These are phyloP conservation scores for Grigorovia transvaalensis DNA, from an alignment of 805 yeast species.

Conservation along the genomic window DNA sequence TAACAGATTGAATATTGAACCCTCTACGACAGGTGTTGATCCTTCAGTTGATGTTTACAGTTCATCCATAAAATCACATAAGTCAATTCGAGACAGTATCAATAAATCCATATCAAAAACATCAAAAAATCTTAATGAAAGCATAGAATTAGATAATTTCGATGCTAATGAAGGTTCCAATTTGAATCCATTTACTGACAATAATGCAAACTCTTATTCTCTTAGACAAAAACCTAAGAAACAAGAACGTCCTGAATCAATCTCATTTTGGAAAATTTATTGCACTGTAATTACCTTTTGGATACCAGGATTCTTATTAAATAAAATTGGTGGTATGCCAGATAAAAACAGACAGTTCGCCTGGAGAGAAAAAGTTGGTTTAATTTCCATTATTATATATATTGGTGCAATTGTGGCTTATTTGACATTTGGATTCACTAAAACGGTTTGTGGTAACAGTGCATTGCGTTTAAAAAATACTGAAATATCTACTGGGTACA, in stretches of 20 bases:
- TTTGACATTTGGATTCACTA: slow-evolving; percentile 83
- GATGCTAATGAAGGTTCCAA: not conserved
- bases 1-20: slow-evolving; percentile 50
- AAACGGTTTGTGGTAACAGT: slow-evolving; percentile 55
- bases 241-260: slow-evolving; percentile 1
- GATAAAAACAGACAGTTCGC: slow-evolving; percentile 81
- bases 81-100: not conserved
- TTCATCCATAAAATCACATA: slow-evolving; percentile 5
- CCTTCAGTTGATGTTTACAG: slow-evolving; percentile 29
- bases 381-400: slow-evolving; percentile 61
- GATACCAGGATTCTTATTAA: slow-evolving; percentile 63
- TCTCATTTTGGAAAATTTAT: slow-evolving; percentile 60
- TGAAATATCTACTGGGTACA: slow-evolving; percentile 1
- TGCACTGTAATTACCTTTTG: slow-evolving; percentile 79
- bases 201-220: slow-evolving; percentile 1
- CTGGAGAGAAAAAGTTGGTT: slow-evolving; percentile 92
- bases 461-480: slow-evolving; percentile 14
- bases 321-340: slow-evolving; percentile 61
- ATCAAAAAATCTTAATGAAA: not conserved
- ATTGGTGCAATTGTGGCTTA: slow-evolving; percentile 74
- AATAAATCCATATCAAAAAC: not conserved
- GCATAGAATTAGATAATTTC: not conserved
- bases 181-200: not conserved
- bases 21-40: slow-evolving; percentile 64
- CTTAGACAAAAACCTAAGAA: slow-evolving; percentile 3